phyloP scores from a whole-genome alignment of 768 basidiomycete species.

The Hydnomerulius pinastri region DNA sequence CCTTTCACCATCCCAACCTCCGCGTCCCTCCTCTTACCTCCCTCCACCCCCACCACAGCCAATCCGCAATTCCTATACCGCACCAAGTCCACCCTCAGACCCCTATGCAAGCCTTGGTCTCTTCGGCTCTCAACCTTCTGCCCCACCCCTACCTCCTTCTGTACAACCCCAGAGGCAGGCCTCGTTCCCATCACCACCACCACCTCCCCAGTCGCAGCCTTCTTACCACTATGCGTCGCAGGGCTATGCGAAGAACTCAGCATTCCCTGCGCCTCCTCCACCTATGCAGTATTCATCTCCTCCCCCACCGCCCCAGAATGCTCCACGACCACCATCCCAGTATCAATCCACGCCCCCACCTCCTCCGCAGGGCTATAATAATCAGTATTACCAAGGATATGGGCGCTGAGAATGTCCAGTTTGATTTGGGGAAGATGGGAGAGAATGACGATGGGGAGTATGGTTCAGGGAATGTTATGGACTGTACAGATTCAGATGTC shows the following conservation, averaged over 20 bases:
- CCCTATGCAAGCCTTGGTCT: slow-evolving; percentile 38
- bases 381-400: slow-evolving; percentile 34
- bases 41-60: slow-evolving; percentile 28
- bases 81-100: slow-evolving; percentile 26
- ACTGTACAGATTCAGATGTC: background rate
- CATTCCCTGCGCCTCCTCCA: slow-evolving; percentile 30
- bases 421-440: background rate
- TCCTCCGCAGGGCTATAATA: slow-evolving; percentile 31
- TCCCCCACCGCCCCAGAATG: slow-evolving; percentile 13
- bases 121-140: slow-evolving; percentile 21
- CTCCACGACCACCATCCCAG: slow-evolving; percentile 22
- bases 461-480: no score
- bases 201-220: slow-evolving; percentile 18
- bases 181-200: slow-evolving; percentile 19
- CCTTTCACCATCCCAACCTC: slow-evolving; percentile 17
- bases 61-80: slow-evolving; percentile 25
- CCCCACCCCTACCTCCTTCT: slow-evolving; percentile 23
- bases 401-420: slow-evolving; percentile 17
- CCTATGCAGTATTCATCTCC: slow-evolving; percentile 27
- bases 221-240: slow-evolving; percentile 19
- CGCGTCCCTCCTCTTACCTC: slow-evolving; percentile 19
- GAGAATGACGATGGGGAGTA: background rate
- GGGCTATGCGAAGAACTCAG: slow-evolving; percentile 14
- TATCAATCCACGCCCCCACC: slow-evolving; percentile 30
- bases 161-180: slow-evolving; percentile 27